Base-by-base conservation (phyloP, 2,329 filamentous ascomycete species). In the Myriosclerotinia scirpicola region DNA sequence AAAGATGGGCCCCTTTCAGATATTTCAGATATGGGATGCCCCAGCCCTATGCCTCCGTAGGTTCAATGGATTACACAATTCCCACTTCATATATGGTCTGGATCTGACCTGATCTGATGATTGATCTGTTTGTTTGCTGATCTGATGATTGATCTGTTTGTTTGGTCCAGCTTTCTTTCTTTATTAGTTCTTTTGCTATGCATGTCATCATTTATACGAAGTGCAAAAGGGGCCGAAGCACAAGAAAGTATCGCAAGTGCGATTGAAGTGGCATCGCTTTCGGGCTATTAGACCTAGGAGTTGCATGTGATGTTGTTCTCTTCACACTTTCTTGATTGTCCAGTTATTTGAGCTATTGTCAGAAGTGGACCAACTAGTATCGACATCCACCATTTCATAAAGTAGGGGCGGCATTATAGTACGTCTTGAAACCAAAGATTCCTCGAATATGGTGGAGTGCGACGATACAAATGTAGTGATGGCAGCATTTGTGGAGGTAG, bases 81-180 rank as follows among this genome's bases (percentile, higher is more conserved):
- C 3, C 7, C 34, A 15, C 2, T 48, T 3, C 3, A 36, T 22
- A 1, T 15, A 4, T 17, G 1, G 3, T 15, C 8, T 44, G 0
- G 2, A 8, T n/a, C 8, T 22, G 56, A 15, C 9, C 14, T 34
- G 30, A 3, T 14, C 8, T 7, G 22, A 20, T 22, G 14, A 7
- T 44, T 34, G 1, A 2, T 26, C 30, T 3, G 2, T 34, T 20
- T 2, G 5, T 34, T 46, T n/a, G 9, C 14, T 34, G 30, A 3
- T 14, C 8, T 7, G 22, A 20, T 22, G 14, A 7, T 44, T 34
- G 1, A 2, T 26, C 30, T 3, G 2, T 34, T 20, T 2, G 5
- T 34, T 46, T n/a, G 9, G 8, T 1, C 44, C 30, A 44, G 1
- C 14, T 1, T 44, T 34, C 14, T 5, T 44, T 7, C 3, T 11